These are phyloP conservation scores for Sutorius eximius DNA, from an alignment of 1,284 basidiomycete genomes.

Conservation along the genomic window DNA sequence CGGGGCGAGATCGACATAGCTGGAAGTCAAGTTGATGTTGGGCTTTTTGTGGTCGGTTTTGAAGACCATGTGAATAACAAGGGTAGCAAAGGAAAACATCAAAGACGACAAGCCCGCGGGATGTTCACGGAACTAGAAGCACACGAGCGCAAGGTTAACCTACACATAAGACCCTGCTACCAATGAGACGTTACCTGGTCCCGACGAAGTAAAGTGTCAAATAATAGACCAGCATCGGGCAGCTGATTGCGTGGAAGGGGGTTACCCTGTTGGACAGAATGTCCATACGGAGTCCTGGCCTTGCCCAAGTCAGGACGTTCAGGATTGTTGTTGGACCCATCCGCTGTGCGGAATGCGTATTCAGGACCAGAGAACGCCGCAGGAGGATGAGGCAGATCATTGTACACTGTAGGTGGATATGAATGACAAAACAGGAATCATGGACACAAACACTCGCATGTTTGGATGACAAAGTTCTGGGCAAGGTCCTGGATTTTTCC, in stretches of 20 bases:
- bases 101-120: constrained; percentile 75
- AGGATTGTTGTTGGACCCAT: constrained; percentile 76
- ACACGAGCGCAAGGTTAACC: not conserved
- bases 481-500: constrained; percentile 46
- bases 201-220: constrained; percentile 54
- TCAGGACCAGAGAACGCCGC: constrained; percentile 60
- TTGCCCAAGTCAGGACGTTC: constrained; percentile 70
- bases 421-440: constrained; percentile 1
- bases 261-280: constrained; percentile 73
- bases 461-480: constrained; percentile 55
- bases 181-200: constrained; percentile 28
- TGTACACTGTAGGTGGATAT: constrained; percentile 54
- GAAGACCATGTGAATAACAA: constrained; percentile 82
- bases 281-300: constrained; percentile 74
- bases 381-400: constrained; percentile 76
- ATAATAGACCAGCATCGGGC: constrained; percentile 76
- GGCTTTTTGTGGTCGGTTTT: constrained; percentile 65
- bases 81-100: constrained; percentile 81
- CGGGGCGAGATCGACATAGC: constrained; percentile 83
- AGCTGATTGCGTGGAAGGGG: constrained; percentile 64
- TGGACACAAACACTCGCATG: constrained; percentile 44
- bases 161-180: not conserved
- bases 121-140: constrained; percentile 64
- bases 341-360: constrained; percentile 67
- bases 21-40: constrained; percentile 81